Conservation (phyloP, 495 filamentous ascomycete genomes). For the Tuber umbilicatum region DNA sequence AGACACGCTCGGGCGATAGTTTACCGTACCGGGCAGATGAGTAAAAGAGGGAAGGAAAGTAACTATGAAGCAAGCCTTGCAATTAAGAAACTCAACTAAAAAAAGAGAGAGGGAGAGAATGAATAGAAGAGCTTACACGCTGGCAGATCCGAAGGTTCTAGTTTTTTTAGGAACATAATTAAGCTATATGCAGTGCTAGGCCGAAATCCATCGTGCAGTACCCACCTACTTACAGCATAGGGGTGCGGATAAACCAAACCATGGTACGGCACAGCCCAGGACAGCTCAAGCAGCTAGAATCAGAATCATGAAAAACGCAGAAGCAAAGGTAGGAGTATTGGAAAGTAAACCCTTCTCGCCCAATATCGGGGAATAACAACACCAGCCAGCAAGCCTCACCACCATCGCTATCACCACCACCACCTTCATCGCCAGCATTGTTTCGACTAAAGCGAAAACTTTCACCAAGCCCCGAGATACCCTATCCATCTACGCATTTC, state of each 20-base stretch:
- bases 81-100: background rate
- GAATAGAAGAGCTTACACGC: background rate
- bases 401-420: background rate
- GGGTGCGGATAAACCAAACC: background rate
- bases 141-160: slow-evolving; percentile 5
- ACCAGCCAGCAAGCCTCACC: background rate
- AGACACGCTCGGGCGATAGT: background rate
- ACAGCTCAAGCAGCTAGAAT: background rate
- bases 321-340: background rate
- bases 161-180: background rate
- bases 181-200: slow-evolving; percentile 5
- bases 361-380: background rate
- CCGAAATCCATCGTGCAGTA: background rate
- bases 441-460: background rate
- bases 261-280: background rate
- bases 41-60: background rate
- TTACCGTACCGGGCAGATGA: background rate
- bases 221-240: background rate
- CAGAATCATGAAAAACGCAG: background rate
- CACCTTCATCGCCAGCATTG: background rate
- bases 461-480: background rate
- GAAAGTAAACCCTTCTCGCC: background rate
- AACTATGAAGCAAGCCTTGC: background rate
- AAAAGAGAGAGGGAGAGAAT: background rate
- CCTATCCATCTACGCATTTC: background rate